phyloP scores from a whole-genome alignment of 202 grass and related monocot species.

The Bolboschoenoplectus hybrid region DNA sequence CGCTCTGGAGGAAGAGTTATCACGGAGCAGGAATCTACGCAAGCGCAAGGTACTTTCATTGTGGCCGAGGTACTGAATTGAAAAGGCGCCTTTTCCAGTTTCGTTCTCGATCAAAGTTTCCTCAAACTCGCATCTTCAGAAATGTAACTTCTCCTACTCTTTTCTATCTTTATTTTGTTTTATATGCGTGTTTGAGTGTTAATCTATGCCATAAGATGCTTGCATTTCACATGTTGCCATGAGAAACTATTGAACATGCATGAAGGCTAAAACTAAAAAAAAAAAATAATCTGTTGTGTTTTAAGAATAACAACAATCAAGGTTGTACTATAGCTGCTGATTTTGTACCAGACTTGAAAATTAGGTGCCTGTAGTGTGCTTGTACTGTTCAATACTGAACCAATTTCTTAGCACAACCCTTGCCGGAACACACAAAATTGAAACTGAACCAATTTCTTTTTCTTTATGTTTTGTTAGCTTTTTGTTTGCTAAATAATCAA shows the following conservation, averaged over 20 bases:
- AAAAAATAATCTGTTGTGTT: not conserved
- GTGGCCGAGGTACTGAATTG: not conserved
- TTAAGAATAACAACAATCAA: not conserved
- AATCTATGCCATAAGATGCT: not conserved
- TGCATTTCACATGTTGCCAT: not conserved
- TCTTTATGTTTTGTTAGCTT: not conserved
- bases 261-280: not conserved
- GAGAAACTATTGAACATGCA: not conserved
- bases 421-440: not conserved
- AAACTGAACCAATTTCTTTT: not conserved
- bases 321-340: not conserved
- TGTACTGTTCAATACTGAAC: not conserved
- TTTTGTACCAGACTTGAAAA: not conserved
- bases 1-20: slow-evolving; percentile 8
- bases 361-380: not conserved
- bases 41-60: not conserved
- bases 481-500: not conserved
- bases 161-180: not conserved
- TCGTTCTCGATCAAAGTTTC: not conserved
- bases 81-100: slow-evolving; percentile 24
- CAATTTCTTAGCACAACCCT: not conserved
- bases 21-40: not conserved
- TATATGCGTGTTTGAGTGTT: not conserved
- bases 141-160: slow-evolving; percentile 9
- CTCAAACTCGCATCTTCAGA: not conserved